These are phyloP conservation scores for Aspergillus arachidicola DNA, from an alignment of 2,329 filamentous ascomycete genomes.

Conservation along the genomic window DNA sequence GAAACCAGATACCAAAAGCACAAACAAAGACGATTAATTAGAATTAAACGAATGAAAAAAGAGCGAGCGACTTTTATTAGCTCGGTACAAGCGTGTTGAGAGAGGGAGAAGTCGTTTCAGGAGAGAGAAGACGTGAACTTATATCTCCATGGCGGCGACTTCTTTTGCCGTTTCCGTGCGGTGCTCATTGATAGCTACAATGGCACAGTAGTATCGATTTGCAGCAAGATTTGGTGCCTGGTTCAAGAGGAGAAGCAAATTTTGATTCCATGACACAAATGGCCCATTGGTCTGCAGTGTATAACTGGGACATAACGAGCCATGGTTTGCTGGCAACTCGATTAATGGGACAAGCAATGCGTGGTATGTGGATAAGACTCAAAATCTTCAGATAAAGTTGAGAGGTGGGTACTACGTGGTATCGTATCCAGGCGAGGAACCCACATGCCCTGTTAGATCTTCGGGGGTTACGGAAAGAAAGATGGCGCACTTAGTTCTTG, in stretches of 20 bases:
- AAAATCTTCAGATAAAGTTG: slow-evolving; percentile 10
- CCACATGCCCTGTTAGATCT: slow-evolving; percentile 17
- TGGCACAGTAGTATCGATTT: slow-evolving; percentile 33
- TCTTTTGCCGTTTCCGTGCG: slow-evolving; percentile 17
- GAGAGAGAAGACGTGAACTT: slow-evolving; percentile 22
- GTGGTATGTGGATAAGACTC: slow-evolving; percentile 8
- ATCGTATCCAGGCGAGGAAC: slow-evolving; percentile 23
- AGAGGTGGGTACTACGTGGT: slow-evolving; percentile 32
- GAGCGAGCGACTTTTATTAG: slow-evolving; percentile 22
- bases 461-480: slow-evolving; percentile 1
- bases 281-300: slow-evolving; percentile 23
- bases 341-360: slow-evolving; percentile 12
- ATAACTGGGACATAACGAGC: slow-evolving; percentile 14
- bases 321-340: slow-evolving; percentile 23
- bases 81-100: slow-evolving; percentile 15
- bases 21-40: slow-evolving; percentile 13
- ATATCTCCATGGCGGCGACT: slow-evolving; percentile 24
- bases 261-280: slow-evolving; percentile 3
- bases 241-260: slow-evolving; percentile 15
- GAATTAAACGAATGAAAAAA: slow-evolving; percentile 27
- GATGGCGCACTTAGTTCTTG: neutral
- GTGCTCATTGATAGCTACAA: slow-evolving; percentile 20
- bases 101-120: slow-evolving; percentile 7
- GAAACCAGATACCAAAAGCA: slow-evolving; percentile 19
- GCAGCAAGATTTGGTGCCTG: slow-evolving; percentile 15